Evolutionary conservation across 305 asterid genomes (phyloP), one percentile per base, ranked within the genome.

Genomic region (Fraxinus sp.): DNA sequence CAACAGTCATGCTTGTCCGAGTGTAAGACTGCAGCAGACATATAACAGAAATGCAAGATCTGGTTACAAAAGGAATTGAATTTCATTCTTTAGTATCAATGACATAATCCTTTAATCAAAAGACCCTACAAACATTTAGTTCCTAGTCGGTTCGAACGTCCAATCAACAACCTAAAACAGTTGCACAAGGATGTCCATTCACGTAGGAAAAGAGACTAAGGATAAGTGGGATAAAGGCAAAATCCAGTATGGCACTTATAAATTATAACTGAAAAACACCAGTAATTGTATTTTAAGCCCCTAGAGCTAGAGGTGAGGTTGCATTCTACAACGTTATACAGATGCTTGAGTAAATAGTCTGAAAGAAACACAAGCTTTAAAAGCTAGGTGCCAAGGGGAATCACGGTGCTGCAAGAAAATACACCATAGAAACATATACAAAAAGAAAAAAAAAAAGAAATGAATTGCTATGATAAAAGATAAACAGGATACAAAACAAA

Each of bases 1-100:
- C 89, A 79, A 88, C 86, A 20, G 83, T 52, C 97, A 93, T 93
- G 84, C 84, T 87, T 59, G 90, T 81, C 89, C 95, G 90, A 46
- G 89, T 84, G 79, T 87, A 89, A 84, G 92, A 83, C 98, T 96
- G 90, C 86, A 77, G 70, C 49, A 70, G 71, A 84, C 78, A 86
- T 57, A 75, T 77, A 33, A 84, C 10, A 36, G 39, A 83, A 73
- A 39, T 75, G 52, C 74, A 66, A 75, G 57, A 83, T 64, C 55
- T 24, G 57, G 57, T 66, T 24, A 49, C 7, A 79, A 81, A 71
- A 36, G 57, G 49, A 20, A 77, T 24, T 68, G 11, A 35, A 7
- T 74, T 71, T 10, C 77, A 64, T 11, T 76, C 4, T 14, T 57
- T 55, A 30, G 57, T 35, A 62, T 30, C 41, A 80, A 32, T 43